These are phyloP conservation scores for Aspergillus sp. DNA, from an alignment of 2,329 filamentous ascomycete genomes.

Conservation along the genomic window DNA sequence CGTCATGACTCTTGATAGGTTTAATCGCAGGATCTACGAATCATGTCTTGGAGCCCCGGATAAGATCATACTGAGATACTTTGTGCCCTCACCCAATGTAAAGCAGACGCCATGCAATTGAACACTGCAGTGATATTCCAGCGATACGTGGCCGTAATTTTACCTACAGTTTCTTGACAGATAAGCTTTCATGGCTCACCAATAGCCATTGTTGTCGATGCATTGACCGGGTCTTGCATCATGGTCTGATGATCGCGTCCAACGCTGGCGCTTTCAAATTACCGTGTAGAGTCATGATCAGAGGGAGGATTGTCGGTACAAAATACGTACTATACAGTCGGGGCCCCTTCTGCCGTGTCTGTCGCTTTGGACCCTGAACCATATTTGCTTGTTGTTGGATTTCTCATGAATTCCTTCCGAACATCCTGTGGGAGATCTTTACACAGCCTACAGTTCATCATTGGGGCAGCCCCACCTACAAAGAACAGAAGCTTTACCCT, in stretches of 20 bases:
- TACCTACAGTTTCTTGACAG: neutral
- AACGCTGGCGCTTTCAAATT: neutral
- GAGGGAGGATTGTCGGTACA: neutral
- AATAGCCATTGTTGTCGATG: neutral
- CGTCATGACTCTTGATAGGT: neutral
- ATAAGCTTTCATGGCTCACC: neutral
- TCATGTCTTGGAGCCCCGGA: no score
- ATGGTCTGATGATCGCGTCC: neutral
- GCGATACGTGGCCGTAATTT: neutral
- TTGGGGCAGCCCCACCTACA: no score
- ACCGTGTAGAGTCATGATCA: neutral
- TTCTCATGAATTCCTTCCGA: no score
- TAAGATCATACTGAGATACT: no score
- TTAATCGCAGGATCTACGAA: neutral
- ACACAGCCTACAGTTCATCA: no score
- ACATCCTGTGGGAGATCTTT: no score
- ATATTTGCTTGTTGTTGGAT: neutral
- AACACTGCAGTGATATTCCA: no score
- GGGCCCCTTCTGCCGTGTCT: neutral
- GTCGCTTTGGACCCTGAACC: neutral
- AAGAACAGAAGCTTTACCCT: no score
- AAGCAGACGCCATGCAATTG: no score
- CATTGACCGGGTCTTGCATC: constrained; percentile 1
- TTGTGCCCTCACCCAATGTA: no score
- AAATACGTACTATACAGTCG: no score